phyloP scores from a whole-genome alignment of 805 yeast species.

The Jamesozyma hellenica region DNA sequence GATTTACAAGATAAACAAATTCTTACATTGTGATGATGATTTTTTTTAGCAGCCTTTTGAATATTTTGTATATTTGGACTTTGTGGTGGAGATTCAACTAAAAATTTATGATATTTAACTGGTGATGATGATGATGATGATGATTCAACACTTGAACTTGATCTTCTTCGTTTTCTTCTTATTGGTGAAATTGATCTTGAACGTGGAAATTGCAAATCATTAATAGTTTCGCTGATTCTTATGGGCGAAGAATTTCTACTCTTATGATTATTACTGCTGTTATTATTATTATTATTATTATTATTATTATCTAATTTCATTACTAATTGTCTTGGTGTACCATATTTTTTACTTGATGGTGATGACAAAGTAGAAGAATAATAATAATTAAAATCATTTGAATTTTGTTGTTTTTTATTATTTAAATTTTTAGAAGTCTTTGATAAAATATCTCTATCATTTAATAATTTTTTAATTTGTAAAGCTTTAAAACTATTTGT shows the following conservation, averaged over 20 bases:
- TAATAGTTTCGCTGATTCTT: too few species aligned
- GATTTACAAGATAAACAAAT: conserved; percentile 85
- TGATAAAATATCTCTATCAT: conserved; percentile 25
- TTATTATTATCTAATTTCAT: conserved; percentile 10
- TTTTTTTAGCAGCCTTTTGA: not conserved
- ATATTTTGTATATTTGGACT: not conserved
- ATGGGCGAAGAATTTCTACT: not conserved
- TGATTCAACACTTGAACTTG: conserved; percentile 2
- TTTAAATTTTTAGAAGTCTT: conserved; percentile 12
- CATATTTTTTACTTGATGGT: conserved; percentile 6
- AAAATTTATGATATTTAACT: conserved; percentile 16
- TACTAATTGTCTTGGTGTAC: conserved; percentile 8
- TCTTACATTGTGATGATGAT: conserved; percentile 24
- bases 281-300: conserved; percentile 1
- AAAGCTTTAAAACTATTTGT: conserved; percentile 30
- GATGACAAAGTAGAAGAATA: conserved; percentile 6
- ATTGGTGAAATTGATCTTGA: conserved; percentile 5
- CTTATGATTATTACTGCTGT: not conserved
- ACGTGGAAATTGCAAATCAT: not conserved
- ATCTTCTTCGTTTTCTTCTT: conserved; percentile 2
- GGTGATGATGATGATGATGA: conserved; percentile 6
- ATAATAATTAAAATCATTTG: not conserved
- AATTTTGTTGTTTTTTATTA: not conserved
- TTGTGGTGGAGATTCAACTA: conserved; percentile 14
- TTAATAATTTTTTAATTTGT: conserved; percentile 25